Evolutionary conservation across 2,329 filamentous ascomycete genomes (phyloP).

Genomic region (Diaporthe sp.): DNA sequence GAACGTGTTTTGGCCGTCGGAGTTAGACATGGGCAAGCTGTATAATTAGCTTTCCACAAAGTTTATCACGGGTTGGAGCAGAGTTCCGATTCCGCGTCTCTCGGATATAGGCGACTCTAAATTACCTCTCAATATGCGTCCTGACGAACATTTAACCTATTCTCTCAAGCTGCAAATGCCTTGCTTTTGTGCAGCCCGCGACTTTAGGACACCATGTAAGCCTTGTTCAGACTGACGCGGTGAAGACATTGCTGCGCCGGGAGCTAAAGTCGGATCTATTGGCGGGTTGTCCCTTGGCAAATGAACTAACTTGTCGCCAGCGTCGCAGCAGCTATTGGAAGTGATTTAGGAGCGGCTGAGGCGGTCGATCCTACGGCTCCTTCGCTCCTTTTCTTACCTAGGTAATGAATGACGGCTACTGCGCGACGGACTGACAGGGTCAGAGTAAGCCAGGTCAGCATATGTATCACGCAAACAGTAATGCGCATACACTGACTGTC

Average conservation of each 20-base stretch:
- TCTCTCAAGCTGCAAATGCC: not conserved
- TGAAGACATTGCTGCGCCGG: not conserved
- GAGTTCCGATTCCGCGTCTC: not conserved
- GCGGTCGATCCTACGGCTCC: not conserved
- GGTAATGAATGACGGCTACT: not conserved
- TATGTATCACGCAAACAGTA: not conserved
- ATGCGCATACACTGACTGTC: not conserved
- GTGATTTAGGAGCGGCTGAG: not conserved
- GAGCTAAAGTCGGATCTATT: not conserved
- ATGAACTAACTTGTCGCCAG: too few species aligned
- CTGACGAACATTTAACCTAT: not conserved
- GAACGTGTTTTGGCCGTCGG: not conserved
- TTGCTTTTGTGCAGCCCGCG: not conserved
- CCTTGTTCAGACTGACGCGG: not conserved
- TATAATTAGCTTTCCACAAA: not conserved
- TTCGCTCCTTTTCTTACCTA: not conserved
- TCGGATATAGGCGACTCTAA: not conserved
- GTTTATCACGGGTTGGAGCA: not conserved
- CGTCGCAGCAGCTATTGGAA: not conserved
- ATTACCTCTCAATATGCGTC: not conserved
- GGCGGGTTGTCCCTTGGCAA: not conserved
- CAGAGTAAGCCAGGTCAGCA: conserved; percentile 10
- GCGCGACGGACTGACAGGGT: not conserved
- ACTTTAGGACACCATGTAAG: not conserved
- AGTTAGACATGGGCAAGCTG: not conserved